Evolutionary conservation across 257 asterid genomes (phyloP), one percentile per base, ranked within the genome.

Genomic region (Nicotiana sylvestris): DNA sequence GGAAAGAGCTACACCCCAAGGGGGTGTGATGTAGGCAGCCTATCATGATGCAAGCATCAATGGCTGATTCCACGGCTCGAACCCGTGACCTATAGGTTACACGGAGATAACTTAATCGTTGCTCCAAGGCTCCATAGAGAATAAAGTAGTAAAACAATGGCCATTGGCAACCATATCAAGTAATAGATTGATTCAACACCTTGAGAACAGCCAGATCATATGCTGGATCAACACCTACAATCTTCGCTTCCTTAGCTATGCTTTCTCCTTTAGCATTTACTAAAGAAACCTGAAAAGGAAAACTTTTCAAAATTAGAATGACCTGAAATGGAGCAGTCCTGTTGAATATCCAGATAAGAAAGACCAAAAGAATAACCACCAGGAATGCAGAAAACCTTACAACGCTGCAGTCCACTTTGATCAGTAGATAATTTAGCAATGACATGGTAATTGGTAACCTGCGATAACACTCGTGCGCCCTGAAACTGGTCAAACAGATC

Each of bases 391-490:
- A 88, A 91, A 87, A 95, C 99, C 98, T 92, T 92, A 91, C 99
- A 95, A 85, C 89, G 92, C 86, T 90, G 99, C 81, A 90, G 90
- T 82, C 97, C 97, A 80, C 89, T 91, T 66, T 30, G 83, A 65
- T 93, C 98, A 11, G 97, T 90, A 58, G 94, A 94, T 88, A 95
- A 81, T 83, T 93, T 91, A 78, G 97, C 90, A 66, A 95, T 84
- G 21, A 95, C 98, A 53, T 95, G 98, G 82, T 92, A 93, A 81
- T 95, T 93, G 7, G 99, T 95, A 25, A 95, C 98, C 99, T 95
- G 91, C 78, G 43, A 76, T 60, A 76, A 76, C 21, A 21, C 21
- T 21, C 21, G 21, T 21, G 21, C 21, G 21, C 21, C 21, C 21
- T 21, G 21, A 21, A 21, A 21, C 21, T 21, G 21, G 21, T 21